Evolutionary conservation across 106 monocot species (phyloP), one percentile per base, ranked within the genome.

Genomic region (Acorus calamus): DNA sequence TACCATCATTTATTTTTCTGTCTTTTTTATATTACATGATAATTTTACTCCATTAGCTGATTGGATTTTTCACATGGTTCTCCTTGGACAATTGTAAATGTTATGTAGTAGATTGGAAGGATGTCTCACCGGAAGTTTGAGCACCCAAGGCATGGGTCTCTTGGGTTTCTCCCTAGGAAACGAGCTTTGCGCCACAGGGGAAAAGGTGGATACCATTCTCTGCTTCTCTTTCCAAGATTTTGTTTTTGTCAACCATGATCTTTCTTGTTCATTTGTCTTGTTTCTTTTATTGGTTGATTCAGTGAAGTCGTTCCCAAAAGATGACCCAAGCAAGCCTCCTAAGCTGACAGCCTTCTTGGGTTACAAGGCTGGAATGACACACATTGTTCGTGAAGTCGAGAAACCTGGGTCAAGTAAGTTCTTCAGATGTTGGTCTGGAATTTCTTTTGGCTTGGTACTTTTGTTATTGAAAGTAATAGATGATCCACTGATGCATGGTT

Each of bases 51-150:
- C 28, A 28, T 28, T 28, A 28, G 28, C 28, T 28, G 28, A 28
- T 28, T 28, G 28, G 1, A 28, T 0, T 28, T 28, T 28, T 28
- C 28, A 28, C 28, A 28, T 28, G 28, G 28, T 28, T 28, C 28
- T 28, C 28, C 28, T 28, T 28, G 28, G 28, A 28, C 28, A 28
- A 28, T 28, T 28, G 28, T 28, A 28, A 28, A 28, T 28, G 28
- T 28, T 28, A 28, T 28, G 28, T 28, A 28, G 28, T 28, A 28
- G 28, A 28, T 28, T 28, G 9, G 46, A 11, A 66, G 56, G 75
- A 91, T 91, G 90, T 91, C 90, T 6, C 90, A 91, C 64, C 47
- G 90, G 68, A 91, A 91, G 86, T 91, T 91, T 50, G 90, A 91
- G 83, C 90, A 91, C 78, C 90, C 90, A 11, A 75, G 90, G 68